A percentile compares a stretch with the other conserved stretches of the same genome.
Conservation (phyloP, 495 filamentous ascomycete genomes). For the Aspergillus conjunctus region DNA sequence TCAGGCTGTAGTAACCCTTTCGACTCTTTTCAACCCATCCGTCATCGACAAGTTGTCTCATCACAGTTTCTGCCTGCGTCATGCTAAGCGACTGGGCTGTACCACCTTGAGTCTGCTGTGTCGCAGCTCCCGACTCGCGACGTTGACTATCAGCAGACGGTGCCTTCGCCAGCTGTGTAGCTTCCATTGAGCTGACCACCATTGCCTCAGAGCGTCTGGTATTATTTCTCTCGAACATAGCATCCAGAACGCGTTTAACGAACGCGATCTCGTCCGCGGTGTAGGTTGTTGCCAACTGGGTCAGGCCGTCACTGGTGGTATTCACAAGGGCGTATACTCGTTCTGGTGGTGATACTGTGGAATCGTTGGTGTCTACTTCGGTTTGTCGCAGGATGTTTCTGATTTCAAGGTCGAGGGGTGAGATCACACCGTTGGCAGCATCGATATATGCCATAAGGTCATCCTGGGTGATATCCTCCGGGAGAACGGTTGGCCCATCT, state of each 20-base stretch:
- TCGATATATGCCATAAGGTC: slow-evolving; percentile 69
- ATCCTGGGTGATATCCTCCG: slow-evolving; percentile 64
- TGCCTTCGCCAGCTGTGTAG: slow-evolving; percentile 50
- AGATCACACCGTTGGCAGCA: slow-evolving; percentile 69
- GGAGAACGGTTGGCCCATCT: slow-evolving; percentile 43
- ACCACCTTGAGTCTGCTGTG: slow-evolving; percentile 41
- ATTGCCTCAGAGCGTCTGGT: slow-evolving; percentile 73
- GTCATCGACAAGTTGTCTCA: slow-evolving; percentile 71
- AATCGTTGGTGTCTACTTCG: slow-evolving; percentile 19
- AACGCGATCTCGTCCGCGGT: slow-evolving; percentile 86
- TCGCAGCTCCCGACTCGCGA: slow-evolving; percentile 40
- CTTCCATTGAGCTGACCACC: slow-evolving; percentile 76
- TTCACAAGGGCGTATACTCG: slow-evolving; percentile 81
- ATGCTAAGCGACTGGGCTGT: slow-evolving; percentile 65
- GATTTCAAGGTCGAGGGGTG: slow-evolving; percentile 85
- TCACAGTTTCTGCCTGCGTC: slow-evolving; percentile 70
- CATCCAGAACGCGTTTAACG: slow-evolving; percentile 84
- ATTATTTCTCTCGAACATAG: slow-evolving; percentile 89
- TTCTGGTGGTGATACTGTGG: slow-evolving; percentile 25
- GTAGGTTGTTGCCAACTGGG: slow-evolving; percentile 83
- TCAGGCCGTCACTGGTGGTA: slow-evolving; percentile 76
- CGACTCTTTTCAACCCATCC: slow-evolving; percentile 80
- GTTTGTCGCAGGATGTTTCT: slow-evolving; percentile 68
- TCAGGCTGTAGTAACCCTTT: slow-evolving; percentile 72
- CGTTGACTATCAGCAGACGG: slow-evolving; percentile 34